Base-by-base conservation (phyloP, 495 filamentous ascomycete genomes). In the Entonaema liquescens region DNA sequence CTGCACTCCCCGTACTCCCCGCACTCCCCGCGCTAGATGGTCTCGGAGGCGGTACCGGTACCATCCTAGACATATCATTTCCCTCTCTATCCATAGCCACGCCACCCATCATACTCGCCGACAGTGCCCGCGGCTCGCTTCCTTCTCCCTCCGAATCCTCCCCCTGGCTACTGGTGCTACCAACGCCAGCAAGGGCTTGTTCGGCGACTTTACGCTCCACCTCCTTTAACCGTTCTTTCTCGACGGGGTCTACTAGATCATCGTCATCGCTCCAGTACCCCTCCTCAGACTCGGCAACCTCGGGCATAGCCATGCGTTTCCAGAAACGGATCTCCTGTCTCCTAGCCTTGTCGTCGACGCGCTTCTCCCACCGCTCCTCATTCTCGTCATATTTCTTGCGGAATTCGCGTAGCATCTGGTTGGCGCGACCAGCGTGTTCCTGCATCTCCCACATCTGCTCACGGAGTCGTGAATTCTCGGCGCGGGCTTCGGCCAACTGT, bases 381-480 rank as follows among this genome's bases (percentile, higher is more conserved):
- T 85, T 77, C 60, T 86, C 83, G 57, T 85, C 81, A 67, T 82
- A 83, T 26, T 70, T 73, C 31, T 82, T 78, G 26, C 84, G 80
- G 62, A 86, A 85, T 5, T 77, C 65, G 44, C 86, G 84, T 40
- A 88, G 71, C 62, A 78, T 64, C 55, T 81, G 80, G 75, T 85
- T 87, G 40, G 83, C 84, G 4, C 73, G 70, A 23, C 75, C 81
- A 38, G 86, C 86, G 54, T 82, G 80, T 42, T 81, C 83, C 67
- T 84, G 82, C 82, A 86, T 86, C 67, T 85, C 85, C 79, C 83
- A 84, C 55, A 88, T 85, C 76, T 87, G 82, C 61, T 85, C 82
- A 40, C 85, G 83, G n/a, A 88, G 79, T 3, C 79, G 79, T 53
- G 79, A 78, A 70, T 88, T 88, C 78, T 87, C 85, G 59, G 83